These are phyloP conservation scores for Serendipita sp. DNA, from an alignment of 768 basidiomycete species.

Conservation along the genomic window DNA sequence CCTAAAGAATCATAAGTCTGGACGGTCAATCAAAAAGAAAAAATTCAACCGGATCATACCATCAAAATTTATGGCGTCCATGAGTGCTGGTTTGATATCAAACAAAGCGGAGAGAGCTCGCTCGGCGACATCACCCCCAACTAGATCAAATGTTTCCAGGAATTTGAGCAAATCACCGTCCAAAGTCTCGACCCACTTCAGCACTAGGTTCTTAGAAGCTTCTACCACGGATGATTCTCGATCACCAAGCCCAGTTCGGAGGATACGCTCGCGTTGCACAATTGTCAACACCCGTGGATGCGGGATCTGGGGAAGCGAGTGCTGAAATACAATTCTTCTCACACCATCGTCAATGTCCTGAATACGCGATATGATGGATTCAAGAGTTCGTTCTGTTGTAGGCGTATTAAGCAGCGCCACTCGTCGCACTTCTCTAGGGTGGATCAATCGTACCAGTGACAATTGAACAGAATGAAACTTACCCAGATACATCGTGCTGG, in stretches of 20 bases:
- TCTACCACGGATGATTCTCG: constrained; percentile 55
- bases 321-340: constrained; percentile 55
- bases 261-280: constrained; percentile 56
- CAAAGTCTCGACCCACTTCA: constrained; percentile 51
- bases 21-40: neutral
- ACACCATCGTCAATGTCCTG: constrained; percentile 62
- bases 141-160: constrained; percentile 42
- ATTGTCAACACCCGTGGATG: constrained; percentile 53
- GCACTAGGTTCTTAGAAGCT: constrained; percentile 57
- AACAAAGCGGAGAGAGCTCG: constrained; percentile 65
- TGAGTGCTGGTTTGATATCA: constrained; percentile 41
- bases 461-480: constrained; percentile 17
- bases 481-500: constrained; percentile 61
- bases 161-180: constrained; percentile 32
- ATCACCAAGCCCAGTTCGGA: constrained; percentile 73
- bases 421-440: constrained; percentile 67
- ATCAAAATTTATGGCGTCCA: constrained; percentile 50
- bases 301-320: constrained; percentile 22
- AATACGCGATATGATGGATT: constrained; percentile 52
- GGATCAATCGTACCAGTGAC: neutral
- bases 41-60: constrained; percentile 26
- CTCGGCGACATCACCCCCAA: constrained; percentile 37
- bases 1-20: constrained; percentile 25
- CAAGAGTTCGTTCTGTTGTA: constrained; percentile 35
- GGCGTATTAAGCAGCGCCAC: constrained; percentile 59